Evolutionary conservation across 2,329 filamentous ascomycete genomes (phyloP), one percentile per base, ranked within the genome.

Genomic region (Cucurbitaria berberidis): DNA sequence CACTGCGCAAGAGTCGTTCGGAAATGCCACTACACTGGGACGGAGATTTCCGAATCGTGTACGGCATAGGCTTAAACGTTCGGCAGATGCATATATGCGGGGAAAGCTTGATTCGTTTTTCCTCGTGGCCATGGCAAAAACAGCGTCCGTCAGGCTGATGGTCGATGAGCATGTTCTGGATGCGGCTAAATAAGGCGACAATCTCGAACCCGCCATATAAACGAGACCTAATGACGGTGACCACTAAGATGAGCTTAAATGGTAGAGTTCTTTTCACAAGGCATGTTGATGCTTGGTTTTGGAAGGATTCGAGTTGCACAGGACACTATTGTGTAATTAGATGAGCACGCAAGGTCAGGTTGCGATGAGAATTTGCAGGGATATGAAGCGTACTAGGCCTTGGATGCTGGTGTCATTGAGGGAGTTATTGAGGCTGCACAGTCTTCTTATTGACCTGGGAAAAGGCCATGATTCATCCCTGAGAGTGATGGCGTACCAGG

Each of bases 11-110:
- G 36, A 9, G 13, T 39, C 15, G 13, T 39, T 22, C 2, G 18
- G 19, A 11, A 22, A 22, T 39, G 10, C 6, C 11, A 7, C 5
- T 21, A n/a, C 19, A 15, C 56, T 46, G 55, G 29, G 48, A 42
- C 19, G 42, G 47, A 38, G 39, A 38, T 50, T 48, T 46, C 48
- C 26, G 51, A 67, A 53, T 48, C 38, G 22, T 50, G 27, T 24
- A 45, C 45, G 41, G 50, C 45, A 56, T 50, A 45, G 53, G 57
- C 42, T 50, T 59, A 55, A 34, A 53, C 59, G 34, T 62, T 58
- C 65, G 68, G 68, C 62, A 69, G 59, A 69, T 67, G 48, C 22
- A 56, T 63, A 62, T 59, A 69, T 63, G 65, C 64, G 65, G 61
- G 67, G 66, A 69, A 69, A 66, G 66, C 67, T 69, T 69, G 50